These are phyloP conservation scores for Trypethelium eluteriae DNA, from an alignment of 495 filamentous ascomycete genomes.

Conservation along the genomic window DNA sequence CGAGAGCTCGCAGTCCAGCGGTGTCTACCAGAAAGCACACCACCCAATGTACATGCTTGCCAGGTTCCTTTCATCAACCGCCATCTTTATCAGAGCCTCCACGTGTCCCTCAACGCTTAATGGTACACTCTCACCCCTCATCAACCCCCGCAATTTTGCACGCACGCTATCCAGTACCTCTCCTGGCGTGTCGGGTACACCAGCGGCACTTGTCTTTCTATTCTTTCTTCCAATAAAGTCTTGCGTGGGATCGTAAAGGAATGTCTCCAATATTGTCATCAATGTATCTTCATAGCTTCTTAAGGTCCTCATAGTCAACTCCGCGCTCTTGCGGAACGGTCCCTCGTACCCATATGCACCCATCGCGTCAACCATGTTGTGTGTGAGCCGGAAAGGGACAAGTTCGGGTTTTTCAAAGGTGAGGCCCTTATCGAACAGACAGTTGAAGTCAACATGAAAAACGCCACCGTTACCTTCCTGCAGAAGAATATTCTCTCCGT, in stretches of 20 bases:
- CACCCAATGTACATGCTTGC: constrained; percentile 95
- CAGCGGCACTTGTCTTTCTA: constrained; percentile 50
- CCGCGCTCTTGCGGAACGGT: constrained; percentile 82
- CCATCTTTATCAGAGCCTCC: constrained; percentile 80
- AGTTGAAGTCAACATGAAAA: constrained; percentile 99
- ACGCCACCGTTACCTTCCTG: constrained; percentile 91
- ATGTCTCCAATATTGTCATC: constrained; percentile 94
- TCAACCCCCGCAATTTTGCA: constrained; percentile 74
- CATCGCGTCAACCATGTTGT: constrained; percentile 97
- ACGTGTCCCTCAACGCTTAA: constrained; percentile 93
- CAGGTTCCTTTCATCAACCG: constrained; percentile 67
- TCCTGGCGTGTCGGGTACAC: constrained; percentile 75
- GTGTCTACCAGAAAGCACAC: constrained; percentile 76
- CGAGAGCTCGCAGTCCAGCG: too few species aligned
- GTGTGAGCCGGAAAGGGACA: constrained; percentile 95
- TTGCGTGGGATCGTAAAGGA: constrained; percentile 90
- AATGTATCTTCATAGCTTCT: constrained; percentile 88
- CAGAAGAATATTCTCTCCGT: constrained; percentile 94
- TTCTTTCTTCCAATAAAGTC: constrained; percentile 75
- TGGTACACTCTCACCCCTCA: constrained; percentile 79
- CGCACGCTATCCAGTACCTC: constrained; percentile 84
- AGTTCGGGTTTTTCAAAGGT: constrained; percentile 91
- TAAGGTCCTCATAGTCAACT: constrained; percentile 75
- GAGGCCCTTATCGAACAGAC: constrained; percentile 96
- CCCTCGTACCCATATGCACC: constrained; percentile 89